Conservation (phyloP, 176 grass and related monocot species). For the Pharus latifolius region DNA sequence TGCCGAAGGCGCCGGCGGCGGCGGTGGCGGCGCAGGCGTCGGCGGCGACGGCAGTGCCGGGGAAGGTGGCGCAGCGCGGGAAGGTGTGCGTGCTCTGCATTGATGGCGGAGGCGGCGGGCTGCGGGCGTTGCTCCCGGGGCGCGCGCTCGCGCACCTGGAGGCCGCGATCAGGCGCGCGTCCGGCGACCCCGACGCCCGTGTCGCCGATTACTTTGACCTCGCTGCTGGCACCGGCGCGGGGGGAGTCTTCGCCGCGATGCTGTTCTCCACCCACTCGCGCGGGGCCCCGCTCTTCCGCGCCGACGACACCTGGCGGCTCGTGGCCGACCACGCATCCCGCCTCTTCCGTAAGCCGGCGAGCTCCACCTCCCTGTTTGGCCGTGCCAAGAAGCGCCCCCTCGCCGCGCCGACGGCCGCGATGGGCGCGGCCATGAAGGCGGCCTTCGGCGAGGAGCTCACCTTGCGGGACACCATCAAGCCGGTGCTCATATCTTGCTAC, state of each 20-base stretch:
- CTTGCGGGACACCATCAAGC: slow-evolving; percentile 85
- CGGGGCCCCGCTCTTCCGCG: slow-evolving; percentile 62
- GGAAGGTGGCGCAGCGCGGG: slow-evolving; percentile 54
- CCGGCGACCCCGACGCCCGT: slow-evolving; percentile 49
- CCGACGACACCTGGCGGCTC: slow-evolving; percentile 85
- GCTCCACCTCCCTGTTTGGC: slow-evolving; percentile 28
- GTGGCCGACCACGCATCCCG: slow-evolving; percentile 52
- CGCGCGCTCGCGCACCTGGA: slow-evolving; percentile 83
- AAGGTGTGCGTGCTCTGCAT: slow-evolving; percentile 88
- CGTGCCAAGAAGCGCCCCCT: slow-evolving; percentile 33
- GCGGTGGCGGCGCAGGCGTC: neutral
- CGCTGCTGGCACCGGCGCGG: slow-evolving; percentile 66
- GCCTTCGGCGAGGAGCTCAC: slow-evolving; percentile 75
- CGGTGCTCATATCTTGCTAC: slow-evolving; percentile 84
- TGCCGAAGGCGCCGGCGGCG: slow-evolving; percentile 13
- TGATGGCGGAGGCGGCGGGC: slow-evolving; percentile 67
- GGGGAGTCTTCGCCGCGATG: slow-evolving; percentile 86
- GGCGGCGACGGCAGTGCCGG: neutral
- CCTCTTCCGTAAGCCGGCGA: slow-evolving; percentile 35
- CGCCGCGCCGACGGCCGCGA: slow-evolving; percentile 41
- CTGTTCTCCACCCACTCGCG: slow-evolving; percentile 68
- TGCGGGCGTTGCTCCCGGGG: slow-evolving; percentile 55
- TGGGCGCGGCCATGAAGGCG: slow-evolving; percentile 54
- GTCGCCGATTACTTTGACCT: slow-evolving; percentile 97
- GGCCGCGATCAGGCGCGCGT: slow-evolving; percentile 56